A percentile compares a stretch with the other conserved stretches of the same genome.
Evolutionary conservation across 2,329 filamentous ascomycete genomes (phyloP).

Genomic region (Ilyonectria mors-panacis): DNA sequence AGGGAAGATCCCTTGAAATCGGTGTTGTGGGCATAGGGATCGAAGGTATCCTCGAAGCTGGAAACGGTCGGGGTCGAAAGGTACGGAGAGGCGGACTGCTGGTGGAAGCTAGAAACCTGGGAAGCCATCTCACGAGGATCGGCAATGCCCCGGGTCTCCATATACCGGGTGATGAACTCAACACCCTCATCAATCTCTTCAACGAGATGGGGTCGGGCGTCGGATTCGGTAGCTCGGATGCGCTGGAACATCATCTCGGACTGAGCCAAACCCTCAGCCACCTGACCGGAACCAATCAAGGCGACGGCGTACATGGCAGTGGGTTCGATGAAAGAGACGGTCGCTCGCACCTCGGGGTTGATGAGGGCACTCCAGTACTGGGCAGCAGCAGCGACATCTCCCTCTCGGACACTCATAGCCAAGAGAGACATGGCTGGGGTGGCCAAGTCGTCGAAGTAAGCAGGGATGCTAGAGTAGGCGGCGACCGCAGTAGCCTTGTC

Average conservation of each 20-base stretch:
- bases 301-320: constrained; percentile 92
- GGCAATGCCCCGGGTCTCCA: constrained; percentile 68
- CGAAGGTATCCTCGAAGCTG: constrained; percentile 84
- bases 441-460: constrained; percentile 64
- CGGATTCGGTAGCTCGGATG: constrained; percentile 75
- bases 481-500: constrained; percentile 77
- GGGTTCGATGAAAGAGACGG: constrained; percentile 83
- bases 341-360: constrained; percentile 71
- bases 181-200: constrained; percentile 92
- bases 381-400: constrained; percentile 82
- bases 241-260: constrained; percentile 90
- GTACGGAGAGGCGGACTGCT: constrained; percentile 67
- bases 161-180: constrained; percentile 75
- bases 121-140: constrained; percentile 70
- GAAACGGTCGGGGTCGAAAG: constrained; percentile 70
- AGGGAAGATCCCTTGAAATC: constrained; percentile 94
- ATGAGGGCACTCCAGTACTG: constrained; percentile 85
- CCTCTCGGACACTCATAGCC: constrained; percentile 87
- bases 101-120: constrained; percentile 58
- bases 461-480: constrained; percentile 73
- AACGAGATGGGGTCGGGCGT: constrained; percentile 68
- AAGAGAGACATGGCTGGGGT: constrained; percentile 84
- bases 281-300: constrained; percentile 86
- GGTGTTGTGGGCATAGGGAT: constrained; percentile 90
- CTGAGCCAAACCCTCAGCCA: constrained; percentile 84